Evolutionary conservation across 495 filamentous ascomycete genomes (phyloP).

Genomic region (Daldinia vernicosa): DNA sequence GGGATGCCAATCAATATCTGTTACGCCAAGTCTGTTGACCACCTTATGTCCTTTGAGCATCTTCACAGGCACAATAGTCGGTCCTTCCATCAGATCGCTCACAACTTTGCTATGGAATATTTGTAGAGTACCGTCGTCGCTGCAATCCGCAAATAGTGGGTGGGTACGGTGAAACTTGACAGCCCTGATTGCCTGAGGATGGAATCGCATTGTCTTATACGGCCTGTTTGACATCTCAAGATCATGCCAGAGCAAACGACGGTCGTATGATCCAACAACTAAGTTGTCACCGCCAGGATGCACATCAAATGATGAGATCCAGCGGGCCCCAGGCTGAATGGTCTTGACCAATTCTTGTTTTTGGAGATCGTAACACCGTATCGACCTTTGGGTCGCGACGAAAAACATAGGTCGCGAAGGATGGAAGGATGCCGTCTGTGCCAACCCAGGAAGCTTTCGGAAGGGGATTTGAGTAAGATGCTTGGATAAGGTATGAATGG

Average conservation of each 20-base stretch:
- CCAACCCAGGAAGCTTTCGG: slow-evolving; percentile 81
- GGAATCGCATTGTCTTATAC: slow-evolving; percentile 96
- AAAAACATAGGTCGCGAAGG: slow-evolving; percentile 92
- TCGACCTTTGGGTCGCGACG: slow-evolving; percentile 90
- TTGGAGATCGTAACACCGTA: slow-evolving; percentile 91
- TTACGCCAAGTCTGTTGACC: slow-evolving; percentile 79
- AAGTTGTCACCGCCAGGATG: slow-evolving; percentile 94
- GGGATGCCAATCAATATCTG: slow-evolving; percentile 96
- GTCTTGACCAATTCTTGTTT: slow-evolving; percentile 89
- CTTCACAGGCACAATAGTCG: slow-evolving; percentile 94
- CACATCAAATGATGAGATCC: slow-evolving; percentile 93
- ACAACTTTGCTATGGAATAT: slow-evolving; percentile 97
- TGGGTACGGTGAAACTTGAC: slow-evolving; percentile 86
- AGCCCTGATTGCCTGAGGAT: slow-evolving; percentile 85
- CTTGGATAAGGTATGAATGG: slow-evolving; percentile 94
- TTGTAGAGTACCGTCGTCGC: slow-evolving; percentile 92
- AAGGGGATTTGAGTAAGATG: slow-evolving; percentile 95
- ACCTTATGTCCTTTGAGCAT: slow-evolving; percentile 90
- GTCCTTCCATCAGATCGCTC: slow-evolving; percentile 92
- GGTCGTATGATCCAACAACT: slow-evolving; percentile 92
- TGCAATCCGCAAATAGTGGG: slow-evolving; percentile 91
- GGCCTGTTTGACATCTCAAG: slow-evolving; percentile 88
- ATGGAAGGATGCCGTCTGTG: slow-evolving; percentile 93
- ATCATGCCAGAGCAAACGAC: slow-evolving; percentile 95
- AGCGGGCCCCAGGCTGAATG: slow-evolving; percentile 89